Percentiles rank a stretch among this genome's conserved stretches.
Conservation (phyloP, 2,329 filamentous ascomycete species). For the Seiridium cupressi region DNA sequence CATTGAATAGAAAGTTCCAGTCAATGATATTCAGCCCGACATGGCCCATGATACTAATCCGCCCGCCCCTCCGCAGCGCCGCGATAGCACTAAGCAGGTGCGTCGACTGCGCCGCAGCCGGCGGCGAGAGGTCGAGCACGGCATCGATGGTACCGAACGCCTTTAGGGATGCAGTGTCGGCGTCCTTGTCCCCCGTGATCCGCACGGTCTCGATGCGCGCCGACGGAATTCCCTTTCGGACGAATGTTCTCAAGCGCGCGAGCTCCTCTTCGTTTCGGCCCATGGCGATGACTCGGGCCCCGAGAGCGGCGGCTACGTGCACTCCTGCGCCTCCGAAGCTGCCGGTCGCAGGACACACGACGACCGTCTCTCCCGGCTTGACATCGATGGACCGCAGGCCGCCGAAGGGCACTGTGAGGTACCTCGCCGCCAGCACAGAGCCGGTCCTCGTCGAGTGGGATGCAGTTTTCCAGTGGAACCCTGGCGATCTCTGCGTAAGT, state of each 20-base stretch:
- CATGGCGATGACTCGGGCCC: conserved; percentile 48
- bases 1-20: conserved; percentile 26
- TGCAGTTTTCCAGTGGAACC: conserved; percentile 34
- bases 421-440: conserved; percentile 20
- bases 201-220: conserved; percentile 35
- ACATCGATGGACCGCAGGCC: conserved; percentile 42
- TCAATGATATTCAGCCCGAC: conserved; percentile 10
- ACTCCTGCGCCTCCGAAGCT: conserved; percentile 43
- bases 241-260: conserved; percentile 28
- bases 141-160: conserved; percentile 34
- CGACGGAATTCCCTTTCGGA: conserved; percentile 12
- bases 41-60: conserved; percentile 30
- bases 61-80: conserved; percentile 31
- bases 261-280: conserved; percentile 39
- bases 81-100: conserved; percentile 36
- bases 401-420: conserved; percentile 40
- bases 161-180: conserved; percentile 28
- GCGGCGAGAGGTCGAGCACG: conserved; percentile 44
- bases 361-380: conserved; percentile 42
- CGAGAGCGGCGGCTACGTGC: conserved; percentile 43
- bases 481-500: conserved; percentile 31
- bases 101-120: conserved; percentile 32
- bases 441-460: conserved; percentile 27
- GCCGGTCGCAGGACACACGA: conserved; percentile 46
- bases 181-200: conserved; percentile 37